Conservation (phyloP, 2,329 filamentous ascomycete genomes). For the Aspergillus transmontanensis region DNA sequence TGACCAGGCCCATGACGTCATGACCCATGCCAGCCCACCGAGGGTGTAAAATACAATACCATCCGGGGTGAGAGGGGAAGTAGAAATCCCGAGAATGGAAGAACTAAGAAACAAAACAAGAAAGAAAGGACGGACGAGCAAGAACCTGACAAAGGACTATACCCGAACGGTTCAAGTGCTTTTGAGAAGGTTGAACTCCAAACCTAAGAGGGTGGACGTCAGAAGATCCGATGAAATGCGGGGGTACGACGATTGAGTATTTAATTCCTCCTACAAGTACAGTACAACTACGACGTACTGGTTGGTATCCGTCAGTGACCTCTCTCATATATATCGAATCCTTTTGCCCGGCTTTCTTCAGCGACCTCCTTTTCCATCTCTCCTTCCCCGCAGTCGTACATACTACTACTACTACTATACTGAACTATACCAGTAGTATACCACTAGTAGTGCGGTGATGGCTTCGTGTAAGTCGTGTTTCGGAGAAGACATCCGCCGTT, state of each 20-base stretch:
- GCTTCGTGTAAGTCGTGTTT: conserved; percentile 14
- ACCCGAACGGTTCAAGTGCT: neutral
- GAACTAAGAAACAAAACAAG: neutral
- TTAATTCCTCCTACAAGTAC: no score
- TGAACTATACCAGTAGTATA: no score
- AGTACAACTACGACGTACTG: no score
- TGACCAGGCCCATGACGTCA: conserved; percentile 1
- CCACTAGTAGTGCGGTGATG: neutral
- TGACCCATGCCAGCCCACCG: neutral
- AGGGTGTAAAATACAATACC: neutral
- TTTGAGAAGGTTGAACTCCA: neutral
- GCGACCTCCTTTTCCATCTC: neutral
- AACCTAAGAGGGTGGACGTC: conserved; percentile 7
- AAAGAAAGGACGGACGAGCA: neutral
- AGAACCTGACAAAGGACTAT: neutral
- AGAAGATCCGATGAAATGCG: conserved; percentile 18
- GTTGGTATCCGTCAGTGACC: no score
- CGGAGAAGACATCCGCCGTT: neutral
- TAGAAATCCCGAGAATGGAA: no score
- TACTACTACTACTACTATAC: no score
- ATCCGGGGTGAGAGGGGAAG: no score
- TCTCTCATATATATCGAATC: neutral
- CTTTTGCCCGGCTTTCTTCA: neutral
- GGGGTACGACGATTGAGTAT: neutral
- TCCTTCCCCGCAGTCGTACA: neutral